A percentile compares a stretch with the other conserved stretches of the same genome.
Conservation (phyloP, 2,329 filamentous ascomycete species). For the Diaporthe caulivora region DNA sequence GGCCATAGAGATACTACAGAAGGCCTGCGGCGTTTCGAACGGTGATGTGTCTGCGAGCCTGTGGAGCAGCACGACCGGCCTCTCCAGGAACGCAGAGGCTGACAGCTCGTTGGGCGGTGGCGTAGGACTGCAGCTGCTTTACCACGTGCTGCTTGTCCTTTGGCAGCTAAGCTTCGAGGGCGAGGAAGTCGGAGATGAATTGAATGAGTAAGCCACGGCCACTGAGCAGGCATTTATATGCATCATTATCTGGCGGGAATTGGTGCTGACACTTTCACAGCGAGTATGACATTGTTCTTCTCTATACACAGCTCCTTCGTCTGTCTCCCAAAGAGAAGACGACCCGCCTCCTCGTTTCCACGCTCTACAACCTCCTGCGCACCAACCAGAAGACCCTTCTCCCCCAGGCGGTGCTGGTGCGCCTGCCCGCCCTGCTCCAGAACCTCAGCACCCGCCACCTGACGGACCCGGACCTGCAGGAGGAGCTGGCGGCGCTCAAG, state of each 20-base stretch:
- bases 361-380: conserved; percentile 85
- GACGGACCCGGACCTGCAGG: conserved; percentile 73
- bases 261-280: conserved; percentile 61
- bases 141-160: conserved; percentile 91
- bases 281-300: conserved; percentile 90
- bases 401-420: conserved; percentile 86
- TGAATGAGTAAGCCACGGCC: conserved; percentile 79
- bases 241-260: neutral
- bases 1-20: conserved; percentile 83
- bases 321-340: conserved; percentile 98
- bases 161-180: conserved; percentile 99
- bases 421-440: conserved; percentile 77
- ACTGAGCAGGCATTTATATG: neutral
- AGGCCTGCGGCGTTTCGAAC: conserved; percentile 78
- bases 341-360: conserved; percentile 89
- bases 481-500: conserved; percentile 71
- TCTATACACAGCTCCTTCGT: conserved; percentile 92
- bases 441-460: conserved; percentile 73
- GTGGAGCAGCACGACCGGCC: conserved; percentile 67
- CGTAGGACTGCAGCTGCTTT: conserved; percentile 91
- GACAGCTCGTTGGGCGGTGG: conserved; percentile 79
- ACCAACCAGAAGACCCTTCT: conserved; percentile 79
- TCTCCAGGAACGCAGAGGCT: conserved; percentile 69
- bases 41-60: conserved; percentile 72
- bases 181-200: conserved; percentile 75